Conservation (phyloP, 2,329 filamentous ascomycete species). For the Alternaria sp. region DNA sequence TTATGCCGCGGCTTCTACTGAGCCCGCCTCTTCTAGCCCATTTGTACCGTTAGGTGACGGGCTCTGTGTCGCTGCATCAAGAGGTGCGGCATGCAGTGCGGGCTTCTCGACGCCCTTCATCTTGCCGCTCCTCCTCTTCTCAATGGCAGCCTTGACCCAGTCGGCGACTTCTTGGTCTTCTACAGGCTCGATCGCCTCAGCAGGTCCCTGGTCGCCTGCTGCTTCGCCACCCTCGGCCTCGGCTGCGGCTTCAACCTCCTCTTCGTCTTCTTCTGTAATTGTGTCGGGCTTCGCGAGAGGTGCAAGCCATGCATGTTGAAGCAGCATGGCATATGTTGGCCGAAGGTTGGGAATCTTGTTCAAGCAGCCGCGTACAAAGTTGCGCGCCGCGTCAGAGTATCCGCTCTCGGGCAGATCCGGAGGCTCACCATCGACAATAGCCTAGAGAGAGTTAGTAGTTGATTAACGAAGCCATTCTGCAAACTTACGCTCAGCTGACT, state of each 20-base stretch:
- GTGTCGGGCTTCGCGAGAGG: slow-evolving; percentile 77
- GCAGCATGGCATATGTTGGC: slow-evolving; percentile 90
- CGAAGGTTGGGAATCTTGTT: slow-evolving; percentile 91
- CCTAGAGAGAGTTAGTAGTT: slow-evolving; percentile 60
- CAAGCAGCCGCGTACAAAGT: slow-evolving; percentile 88
- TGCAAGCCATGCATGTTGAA: slow-evolving; percentile 88
- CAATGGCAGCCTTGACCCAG: slow-evolving; percentile 80
- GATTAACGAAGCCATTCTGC: too few species aligned
- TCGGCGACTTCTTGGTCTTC: slow-evolving; percentile 82
- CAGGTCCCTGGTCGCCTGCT: slow-evolving; percentile 38
- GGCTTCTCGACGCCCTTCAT: slow-evolving; percentile 66
- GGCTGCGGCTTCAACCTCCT: slow-evolving; percentile 55
- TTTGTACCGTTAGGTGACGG: slow-evolving; percentile 38
- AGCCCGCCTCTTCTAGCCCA: slow-evolving; percentile 26
- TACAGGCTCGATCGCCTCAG: slow-evolving; percentile 46
- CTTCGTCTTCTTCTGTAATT: slow-evolving; percentile 73
- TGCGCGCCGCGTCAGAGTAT: slow-evolving; percentile 79
- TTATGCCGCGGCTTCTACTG: slow-evolving; percentile 26
- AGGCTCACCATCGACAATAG: slow-evolving; percentile 96
- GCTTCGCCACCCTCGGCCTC: slow-evolving; percentile 52
- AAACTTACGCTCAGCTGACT: slow-evolving; percentile 89
- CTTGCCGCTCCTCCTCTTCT: slow-evolving; percentile 67
- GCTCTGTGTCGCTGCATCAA: slow-evolving; percentile 68
- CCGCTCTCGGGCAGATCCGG: slow-evolving; percentile 80
- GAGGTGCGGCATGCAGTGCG: slow-evolving; percentile 83